Base-by-base conservation (phyloP, 192 early-diverging fungal genomes). In the Glomus cerebriforme region DNA sequence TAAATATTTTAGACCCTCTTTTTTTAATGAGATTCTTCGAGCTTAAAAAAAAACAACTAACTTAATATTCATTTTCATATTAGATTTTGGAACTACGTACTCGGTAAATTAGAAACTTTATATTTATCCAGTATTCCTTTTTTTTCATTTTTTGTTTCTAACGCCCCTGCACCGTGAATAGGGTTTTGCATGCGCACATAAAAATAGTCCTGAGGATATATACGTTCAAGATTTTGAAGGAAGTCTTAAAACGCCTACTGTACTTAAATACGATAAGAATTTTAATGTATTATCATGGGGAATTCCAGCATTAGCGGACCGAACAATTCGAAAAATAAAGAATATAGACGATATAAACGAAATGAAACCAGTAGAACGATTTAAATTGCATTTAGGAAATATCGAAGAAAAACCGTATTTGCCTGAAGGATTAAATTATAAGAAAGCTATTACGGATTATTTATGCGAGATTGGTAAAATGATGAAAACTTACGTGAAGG, bases 1-100 rank as follows among this genome's bases (percentile, higher is more conserved):
- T n/a, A n/a, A 54, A 19, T 5, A 54, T 54, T 54, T 54, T 54
- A 12, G n/a, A 43, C 12, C 10, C 0, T 54, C 6, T 0, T 54
- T 54, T 54, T 54, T 22, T 54, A 54, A 54, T 54, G 5, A 54
- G 22, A 3, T 49, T 54, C 5, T 22, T 22, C 17, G 17, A 54
- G 39, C 39, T 43, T 8, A 39, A 0, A 12, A 43, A 43, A 43
- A 43, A 39, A 39, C 9, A 39, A 39, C 7, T 39, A 39, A 39
- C 7, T 7, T 37, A 39, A 39, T 9, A 39, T 9, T 39, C 9
- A 39, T 12, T 43, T 43, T 43, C 39, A 10, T 10, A 43, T 54
- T 54, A 68, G 66, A 68, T 68, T 68, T 68, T 7, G 66, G 66
- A n/a, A 39, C 35, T n/a, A 68, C 66, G 19, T 68, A 35, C 8